phyloP scores from a whole-genome alignment of 2,329 filamentous ascomycete species.

The Hymenoscyphus infarciens region DNA sequence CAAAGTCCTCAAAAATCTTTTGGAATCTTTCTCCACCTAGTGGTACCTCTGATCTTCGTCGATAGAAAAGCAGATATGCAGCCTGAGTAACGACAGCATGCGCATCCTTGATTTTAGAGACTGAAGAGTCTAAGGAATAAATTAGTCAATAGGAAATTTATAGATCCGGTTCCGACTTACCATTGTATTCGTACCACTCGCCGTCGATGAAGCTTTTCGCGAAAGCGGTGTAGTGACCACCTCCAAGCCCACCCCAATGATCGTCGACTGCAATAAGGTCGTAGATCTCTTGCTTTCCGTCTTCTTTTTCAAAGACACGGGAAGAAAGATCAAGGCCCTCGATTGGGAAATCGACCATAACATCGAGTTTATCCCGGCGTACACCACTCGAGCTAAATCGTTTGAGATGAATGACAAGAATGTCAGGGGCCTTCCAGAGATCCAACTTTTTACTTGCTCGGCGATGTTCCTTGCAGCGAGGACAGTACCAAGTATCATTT shows the following conservation, averaged over 20 bases:
- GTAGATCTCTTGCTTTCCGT: conserved; percentile 79
- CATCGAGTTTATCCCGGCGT: conserved; percentile 87
- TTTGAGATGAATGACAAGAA: conserved; percentile 92
- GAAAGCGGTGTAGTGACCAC: conserved; percentile 93
- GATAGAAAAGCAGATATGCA: conserved; percentile 95
- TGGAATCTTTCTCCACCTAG: conserved; percentile 77
- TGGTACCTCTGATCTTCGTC: conserved; percentile 71
- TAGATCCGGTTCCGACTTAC: conserved; percentile 49
- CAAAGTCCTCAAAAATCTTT: conserved; percentile 63
- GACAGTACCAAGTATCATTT: conserved; percentile 97
- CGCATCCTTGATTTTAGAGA: conserved; percentile 58
- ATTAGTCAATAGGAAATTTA: conserved; percentile 39
- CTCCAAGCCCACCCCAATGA: conserved; percentile 88
- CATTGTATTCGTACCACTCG: conserved; percentile 96
- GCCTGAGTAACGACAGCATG: conserved; percentile 65
- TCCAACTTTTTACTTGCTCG: conserved; percentile 95
- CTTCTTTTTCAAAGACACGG: conserved; percentile 74
- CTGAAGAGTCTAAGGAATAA: conserved; percentile 63
- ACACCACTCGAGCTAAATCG: conserved; percentile 83
- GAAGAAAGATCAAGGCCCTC: conserved; percentile 79
- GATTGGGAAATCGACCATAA: conserved; percentile 85
- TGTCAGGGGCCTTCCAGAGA: conserved; percentile 94
- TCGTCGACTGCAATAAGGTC: conserved; percentile 96
- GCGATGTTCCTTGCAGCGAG: conserved; percentile 88
- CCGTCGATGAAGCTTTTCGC: conserved; percentile 88